phyloP scores from a whole-genome alignment of 2,329 filamentous ascomycete species.

The Talaromyces albobiverticillius region DNA sequence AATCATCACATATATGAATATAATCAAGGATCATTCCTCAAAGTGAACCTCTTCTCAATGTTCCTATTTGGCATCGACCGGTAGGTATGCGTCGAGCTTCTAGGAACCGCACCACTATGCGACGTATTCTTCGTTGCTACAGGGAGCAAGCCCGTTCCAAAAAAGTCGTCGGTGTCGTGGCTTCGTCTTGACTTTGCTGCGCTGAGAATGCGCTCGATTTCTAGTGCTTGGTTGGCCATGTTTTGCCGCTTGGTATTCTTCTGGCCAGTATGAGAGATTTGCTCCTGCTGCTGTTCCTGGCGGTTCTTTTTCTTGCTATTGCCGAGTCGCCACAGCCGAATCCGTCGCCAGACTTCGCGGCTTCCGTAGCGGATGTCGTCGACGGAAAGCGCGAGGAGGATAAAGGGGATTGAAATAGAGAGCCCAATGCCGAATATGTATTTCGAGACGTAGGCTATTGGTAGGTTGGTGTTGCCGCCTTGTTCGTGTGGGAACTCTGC shows the following conservation, averaged over 20 bases:
- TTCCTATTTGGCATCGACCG: neutral
- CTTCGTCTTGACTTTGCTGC: conserved; percentile 3
- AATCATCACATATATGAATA: conserved; percentile 1
- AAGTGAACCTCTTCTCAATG: neutral
- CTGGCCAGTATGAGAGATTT: neutral
- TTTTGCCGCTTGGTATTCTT: neutral
- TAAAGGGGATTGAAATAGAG: conserved; percentile 51
- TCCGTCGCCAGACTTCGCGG: conserved; percentile 22
- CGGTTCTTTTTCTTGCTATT: neutral
- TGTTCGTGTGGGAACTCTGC: conserved; percentile 45
- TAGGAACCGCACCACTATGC: conserved; percentile 3
- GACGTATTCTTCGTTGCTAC: conserved; percentile 7
- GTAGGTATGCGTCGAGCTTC: conserved; percentile 9
- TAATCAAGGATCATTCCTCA: neutral
- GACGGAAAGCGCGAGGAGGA: conserved; percentile 45
- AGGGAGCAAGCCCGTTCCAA: conserved; percentile 9
- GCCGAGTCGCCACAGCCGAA: conserved; percentile 22
- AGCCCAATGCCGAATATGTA: conserved; percentile 58
- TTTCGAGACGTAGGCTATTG: conserved; percentile 51
- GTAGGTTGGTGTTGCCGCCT: conserved; percentile 34
- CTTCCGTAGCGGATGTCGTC: conserved; percentile 40
- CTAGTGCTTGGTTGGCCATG: conserved; percentile 7
- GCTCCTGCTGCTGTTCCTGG: neutral
- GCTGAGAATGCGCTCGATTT: conserved; percentile 12
- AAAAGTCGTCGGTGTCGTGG: conserved; percentile 9